These are phyloP conservation scores for Exophiala phaeomuriformis DNA, from an alignment of 2,329 filamentous ascomycete species.

Conservation along the genomic window DNA sequence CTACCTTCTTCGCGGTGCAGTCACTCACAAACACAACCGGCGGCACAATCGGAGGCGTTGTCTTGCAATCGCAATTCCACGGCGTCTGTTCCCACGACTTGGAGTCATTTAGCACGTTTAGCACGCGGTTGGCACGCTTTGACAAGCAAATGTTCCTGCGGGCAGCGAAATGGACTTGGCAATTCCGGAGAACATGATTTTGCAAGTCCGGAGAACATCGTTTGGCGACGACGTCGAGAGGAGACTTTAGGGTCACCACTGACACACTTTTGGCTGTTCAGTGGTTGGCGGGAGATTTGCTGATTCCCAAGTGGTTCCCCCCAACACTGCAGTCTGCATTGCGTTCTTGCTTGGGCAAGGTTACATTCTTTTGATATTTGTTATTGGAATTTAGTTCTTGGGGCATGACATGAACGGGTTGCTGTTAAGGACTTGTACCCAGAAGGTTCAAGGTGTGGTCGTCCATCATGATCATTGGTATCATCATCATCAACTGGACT, in stretches of 20 bases:
- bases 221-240: too few relatives aligned
- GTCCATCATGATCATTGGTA: too few relatives aligned
- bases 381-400: constrained; percentile 7
- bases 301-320: not conserved
- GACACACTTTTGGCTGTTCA: not conserved
- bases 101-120: not conserved
- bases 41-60: constrained; percentile 1
- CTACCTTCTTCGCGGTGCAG: not conserved
- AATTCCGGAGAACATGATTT: too few relatives aligned
- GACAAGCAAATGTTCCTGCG: not conserved
- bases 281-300: not conserved
- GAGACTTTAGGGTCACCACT: too few relatives aligned
- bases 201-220: too few relatives aligned
- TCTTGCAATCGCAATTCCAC: constrained; percentile 2
- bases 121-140: too few relatives aligned
- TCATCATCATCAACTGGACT: too few relatives aligned
- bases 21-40: not conserved
- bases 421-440: not conserved
- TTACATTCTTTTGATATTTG: not conserved
- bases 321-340: not conserved
- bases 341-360: constrained; percentile 1
- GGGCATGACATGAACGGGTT: not conserved
- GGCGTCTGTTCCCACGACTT: constrained; percentile 13
- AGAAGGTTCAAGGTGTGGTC: too few relatives aligned
- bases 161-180: too few relatives aligned